These are phyloP conservation scores for Westerdykella aurantiaca DNA, from an alignment of 2,329 filamentous ascomycete genomes.

Conservation along the genomic window DNA sequence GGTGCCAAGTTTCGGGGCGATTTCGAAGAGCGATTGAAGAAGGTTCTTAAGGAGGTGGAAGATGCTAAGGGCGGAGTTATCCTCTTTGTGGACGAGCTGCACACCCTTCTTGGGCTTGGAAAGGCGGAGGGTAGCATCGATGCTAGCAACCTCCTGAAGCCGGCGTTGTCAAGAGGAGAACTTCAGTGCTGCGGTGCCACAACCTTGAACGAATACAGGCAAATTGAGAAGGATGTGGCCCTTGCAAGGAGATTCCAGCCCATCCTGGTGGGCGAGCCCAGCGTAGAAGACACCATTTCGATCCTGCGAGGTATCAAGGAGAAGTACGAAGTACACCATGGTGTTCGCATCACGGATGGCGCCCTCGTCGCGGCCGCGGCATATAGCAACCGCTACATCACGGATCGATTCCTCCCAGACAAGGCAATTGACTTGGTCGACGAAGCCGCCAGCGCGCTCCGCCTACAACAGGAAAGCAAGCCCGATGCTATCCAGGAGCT, in stretches of 20 bases:
- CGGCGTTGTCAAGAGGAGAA: slow-evolving; percentile 84
- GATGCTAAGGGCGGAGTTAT: slow-evolving; percentile 86
- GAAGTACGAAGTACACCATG: slow-evolving; percentile 94
- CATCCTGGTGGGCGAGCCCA: slow-evolving; percentile 86
- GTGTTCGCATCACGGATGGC: slow-evolving; percentile 87
- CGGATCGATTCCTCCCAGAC: slow-evolving; percentile 89
- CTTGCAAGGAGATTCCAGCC: slow-evolving; percentile 90
- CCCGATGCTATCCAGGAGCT: slow-evolving; percentile 89
- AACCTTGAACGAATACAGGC: slow-evolving; percentile 83
- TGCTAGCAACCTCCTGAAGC: slow-evolving; percentile 90
- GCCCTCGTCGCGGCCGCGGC: slow-evolving; percentile 87
- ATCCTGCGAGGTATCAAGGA: slow-evolving; percentile 96
- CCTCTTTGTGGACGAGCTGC: slow-evolving; percentile 90
- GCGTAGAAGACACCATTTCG: slow-evolving; percentile 86
- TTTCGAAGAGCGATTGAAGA: slow-evolving; percentile 90
- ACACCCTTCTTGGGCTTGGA: slow-evolving; percentile 83
- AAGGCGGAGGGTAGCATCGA: slow-evolving; percentile 97
- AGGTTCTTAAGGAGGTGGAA: slow-evolving; percentile 84
- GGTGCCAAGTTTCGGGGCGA: slow-evolving; percentile 94
- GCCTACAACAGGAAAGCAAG: slow-evolving; percentile 93
- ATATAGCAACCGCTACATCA: slow-evolving; percentile 93
- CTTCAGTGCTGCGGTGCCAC: slow-evolving; percentile 94
- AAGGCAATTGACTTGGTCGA: slow-evolving; percentile 97
- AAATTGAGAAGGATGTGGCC: slow-evolving; percentile 94
- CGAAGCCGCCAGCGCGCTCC: slow-evolving; percentile 83